Evolutionary conservation across 23 red algal species (phyloP), one percentile per base, ranked within the genome.

Genomic region (Chondrus crispus): DNA sequence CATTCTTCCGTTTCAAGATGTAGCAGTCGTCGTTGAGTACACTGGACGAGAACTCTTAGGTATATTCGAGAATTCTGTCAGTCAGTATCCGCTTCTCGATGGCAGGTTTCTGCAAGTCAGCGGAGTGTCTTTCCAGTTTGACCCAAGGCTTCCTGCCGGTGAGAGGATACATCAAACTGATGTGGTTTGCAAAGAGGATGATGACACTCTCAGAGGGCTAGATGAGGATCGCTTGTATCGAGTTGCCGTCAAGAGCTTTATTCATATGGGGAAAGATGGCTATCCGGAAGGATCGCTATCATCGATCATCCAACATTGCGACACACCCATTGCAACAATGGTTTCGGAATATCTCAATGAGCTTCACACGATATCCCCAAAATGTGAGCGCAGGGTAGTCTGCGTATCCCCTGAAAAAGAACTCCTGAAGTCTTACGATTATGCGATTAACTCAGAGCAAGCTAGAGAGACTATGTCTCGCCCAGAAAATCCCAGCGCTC

Each of bases 21-120:
- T 81, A 13, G 39, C 53, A 48, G 74, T 95, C 0, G 35, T 86
- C 43, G 49, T 78, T 4, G 35, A 45, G 35, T 74, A 82, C 58
- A 62, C 51, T 20, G 92, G 92, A 18, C 30, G 30, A 29, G 71
- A 87, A 22, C 16, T 95, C 28, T n/a, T 88, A 7, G 38, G 71
- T 30, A 55, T 76, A 12, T 26, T 95, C 19, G 83, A 95, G 38
- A 50, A 70, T 47, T 54, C 69, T 3, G 81, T 95, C 40, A 38
- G 77, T 28, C 57, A 88, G 32, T 84, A 89, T 43, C 88, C 93
- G 32, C 24, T 46, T 50, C 83, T 88, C 12, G 86, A 72, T 11
- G 88, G 93, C 2, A 37, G 86, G 44, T 92, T 83, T 49, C 70
- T 54, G 68, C 92, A 86, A 74, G 92, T 95, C 29, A 66, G 49